phyloP scores from a whole-genome alignment of 805 yeast genomes.

The Candida broadrunensis region DNA sequence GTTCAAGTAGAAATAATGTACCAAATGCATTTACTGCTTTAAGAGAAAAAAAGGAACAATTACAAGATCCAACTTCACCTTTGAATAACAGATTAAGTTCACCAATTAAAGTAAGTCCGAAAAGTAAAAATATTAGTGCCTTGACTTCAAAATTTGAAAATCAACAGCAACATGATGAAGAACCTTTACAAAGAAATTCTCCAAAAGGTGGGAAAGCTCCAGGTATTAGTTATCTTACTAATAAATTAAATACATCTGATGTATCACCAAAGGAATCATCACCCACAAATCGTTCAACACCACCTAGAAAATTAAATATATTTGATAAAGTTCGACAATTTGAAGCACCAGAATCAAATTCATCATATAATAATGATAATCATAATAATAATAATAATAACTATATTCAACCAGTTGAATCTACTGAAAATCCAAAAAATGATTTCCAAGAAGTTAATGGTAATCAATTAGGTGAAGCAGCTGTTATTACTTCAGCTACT shows the following conservation, averaged over 20 bases:
- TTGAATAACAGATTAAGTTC: not conserved
- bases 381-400: not conserved
- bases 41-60: not conserved
- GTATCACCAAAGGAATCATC: constrained; percentile 8
- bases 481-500: constrained; percentile 8
- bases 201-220: constrained; percentile 9
- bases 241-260: constrained; percentile 17
- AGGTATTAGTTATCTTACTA: constrained; percentile 22
- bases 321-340: constrained; percentile 37
- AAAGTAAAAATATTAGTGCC: constrained; percentile 13
- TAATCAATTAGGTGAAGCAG: constrained; percentile 4
- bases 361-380: not conserved
- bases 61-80: not conserved
- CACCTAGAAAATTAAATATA: constrained; percentile 18
- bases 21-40: constrained; percentile 2
- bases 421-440: not conserved
- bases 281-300: not conserved
- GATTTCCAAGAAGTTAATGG: too few relatives aligned
- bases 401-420: not conserved
- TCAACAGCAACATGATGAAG: constrained; percentile 1
- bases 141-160: constrained; percentile 23
- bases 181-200: not conserved
- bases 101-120: constrained; percentile 7
- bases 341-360: constrained; percentile 21
- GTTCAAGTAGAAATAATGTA: not conserved